Evolutionary conservation across 1,139 yeast species (phyloP).

Genomic region (Yamadazyma aaseri): DNA sequence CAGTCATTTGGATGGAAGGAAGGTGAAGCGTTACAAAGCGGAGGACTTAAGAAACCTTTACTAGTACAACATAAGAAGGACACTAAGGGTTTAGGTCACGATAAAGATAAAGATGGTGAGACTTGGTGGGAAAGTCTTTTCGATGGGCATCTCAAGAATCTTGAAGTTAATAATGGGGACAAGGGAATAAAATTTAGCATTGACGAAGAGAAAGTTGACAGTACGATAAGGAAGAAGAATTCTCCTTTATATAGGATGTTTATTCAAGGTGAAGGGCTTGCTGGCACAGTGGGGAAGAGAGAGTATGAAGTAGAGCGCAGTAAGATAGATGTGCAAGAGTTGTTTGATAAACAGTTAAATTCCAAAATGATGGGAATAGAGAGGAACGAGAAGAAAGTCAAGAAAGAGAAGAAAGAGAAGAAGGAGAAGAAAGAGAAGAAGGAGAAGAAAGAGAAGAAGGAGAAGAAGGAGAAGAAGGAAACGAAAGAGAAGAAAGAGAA

Average conservation of each 20-base stretch:
- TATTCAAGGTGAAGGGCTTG: constrained; percentile 80
- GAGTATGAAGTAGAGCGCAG: constrained; percentile 20
- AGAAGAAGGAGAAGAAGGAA: constrained; percentile 20
- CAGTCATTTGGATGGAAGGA: constrained; percentile 86
- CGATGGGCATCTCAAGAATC: constrained; percentile 83
- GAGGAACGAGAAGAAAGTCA: constrained; percentile 11
- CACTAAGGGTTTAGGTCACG: constrained; percentile 84
- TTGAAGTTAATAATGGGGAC: constrained; percentile 52
- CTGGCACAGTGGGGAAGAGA: constrained; percentile 65
- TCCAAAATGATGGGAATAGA: constrained; percentile 15
- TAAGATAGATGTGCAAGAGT: constrained; percentile 18
- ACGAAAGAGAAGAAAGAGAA: constrained; percentile 16
- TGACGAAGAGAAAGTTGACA: constrained; percentile 36
- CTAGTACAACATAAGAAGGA: constrained; percentile 89
- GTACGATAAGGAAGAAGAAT: constrained; percentile 45
- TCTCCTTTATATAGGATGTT: constrained; percentile 74
- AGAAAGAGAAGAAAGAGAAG: constrained; percentile 14
- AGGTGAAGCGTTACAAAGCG: constrained; percentile 78
- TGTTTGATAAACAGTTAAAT: constrained; percentile 20
- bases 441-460: constrained; percentile 20
- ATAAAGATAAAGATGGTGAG: constrained; percentile 60
- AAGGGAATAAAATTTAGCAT: constrained; percentile 39
- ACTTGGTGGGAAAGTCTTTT: constrained; percentile 97
- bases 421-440: constrained; percentile 16
- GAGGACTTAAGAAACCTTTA: constrained; percentile 83